Evolutionary conservation across 164 flowering plant species (phyloP).

Genomic region (Umbilicus rupestris): DNA sequence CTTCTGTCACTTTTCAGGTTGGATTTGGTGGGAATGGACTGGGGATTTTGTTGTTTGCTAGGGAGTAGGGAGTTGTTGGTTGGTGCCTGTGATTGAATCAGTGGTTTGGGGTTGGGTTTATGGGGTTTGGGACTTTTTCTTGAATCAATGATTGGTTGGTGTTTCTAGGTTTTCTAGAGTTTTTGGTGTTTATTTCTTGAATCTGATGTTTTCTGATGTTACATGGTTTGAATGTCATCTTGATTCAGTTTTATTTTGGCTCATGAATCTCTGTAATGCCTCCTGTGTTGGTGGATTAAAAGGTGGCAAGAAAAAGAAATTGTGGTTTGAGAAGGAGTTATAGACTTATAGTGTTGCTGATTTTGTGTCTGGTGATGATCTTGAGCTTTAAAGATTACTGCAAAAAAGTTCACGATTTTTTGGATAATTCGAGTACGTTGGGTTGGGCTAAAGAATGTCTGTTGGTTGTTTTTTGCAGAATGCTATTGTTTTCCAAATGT

Average conservation of each 20-base stretch:
- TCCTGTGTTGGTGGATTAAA: neutral
- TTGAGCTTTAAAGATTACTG: neutral
- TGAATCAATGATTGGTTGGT: constrained; percentile 1
- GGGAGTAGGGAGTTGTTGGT: neutral
- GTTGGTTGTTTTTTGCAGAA: constrained; percentile 40
- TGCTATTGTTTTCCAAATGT: constrained; percentile 78
- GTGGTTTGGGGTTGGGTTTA: neutral
- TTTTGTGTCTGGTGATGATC: neutral
- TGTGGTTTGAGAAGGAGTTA: neutral
- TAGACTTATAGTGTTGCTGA: neutral
- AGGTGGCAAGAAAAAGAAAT: constrained; percentile 3
- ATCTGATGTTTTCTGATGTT: neutral
- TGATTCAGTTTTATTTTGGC: neutral
- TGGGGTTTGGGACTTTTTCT: neutral
- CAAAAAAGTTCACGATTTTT: neutral
- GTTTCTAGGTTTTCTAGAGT: neutral
- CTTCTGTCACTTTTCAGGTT: constrained; percentile 87
- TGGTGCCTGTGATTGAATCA: neutral
- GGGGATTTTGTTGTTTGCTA: neutral
- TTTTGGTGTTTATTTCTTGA: neutral
- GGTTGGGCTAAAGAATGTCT: neutral
- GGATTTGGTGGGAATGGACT: neutral
- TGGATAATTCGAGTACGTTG: neutral
- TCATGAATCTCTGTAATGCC: neutral
- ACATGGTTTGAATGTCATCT: neutral